Evolutionary conservation across 306 rosid genomes (phyloP), one percentile per base, ranked within the genome.

Genomic region (Acacia acuminata): DNA sequence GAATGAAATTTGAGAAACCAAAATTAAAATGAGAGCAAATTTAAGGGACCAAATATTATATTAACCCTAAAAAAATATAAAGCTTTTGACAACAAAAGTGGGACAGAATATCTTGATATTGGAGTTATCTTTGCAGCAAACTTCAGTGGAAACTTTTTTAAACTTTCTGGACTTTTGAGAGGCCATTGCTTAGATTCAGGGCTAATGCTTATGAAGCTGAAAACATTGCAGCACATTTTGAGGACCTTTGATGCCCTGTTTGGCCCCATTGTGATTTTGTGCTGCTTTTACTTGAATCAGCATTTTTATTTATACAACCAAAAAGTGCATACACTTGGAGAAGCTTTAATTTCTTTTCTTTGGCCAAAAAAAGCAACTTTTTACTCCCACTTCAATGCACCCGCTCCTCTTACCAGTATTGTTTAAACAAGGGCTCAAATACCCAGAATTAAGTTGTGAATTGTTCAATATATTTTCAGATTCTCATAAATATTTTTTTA

Each of bases 181-280:
- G 43, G 19, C 53, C 53, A 32, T 70, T 73, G n/a, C 63, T 61
- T 74, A 51, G 55, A 61, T 73, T 76, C 65, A 48, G 67, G 24
- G 81, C 63, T 51, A 34, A 74, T 67, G 68, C 75, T 14, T 75
- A 11, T 34, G 45, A 73, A 85, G 56, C 75, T 22, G 20, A 65
- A 22, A 38, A 51, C 71, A 76, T 71, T 65, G 73, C 76, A 25
- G 72, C 48, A 65, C 78, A 44, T 82, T 38, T 71, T 13, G 32
- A 25, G 73, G 40, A 70, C 38, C 58, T 60, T 60, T 47, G 68
- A 77, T 40, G 10, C 53, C 32, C 51, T 70, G 53, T 70, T 70
- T 70, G 75, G 75, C 75, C 53, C 53, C 15, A 11, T 44, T 42
- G 53, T 20, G 27, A 22, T 19, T 4, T 69, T 36, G 25, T 40